phyloP scores from a whole-genome alignment of 148 eudicot genomes.

The Pouteria glomerata region DNA sequence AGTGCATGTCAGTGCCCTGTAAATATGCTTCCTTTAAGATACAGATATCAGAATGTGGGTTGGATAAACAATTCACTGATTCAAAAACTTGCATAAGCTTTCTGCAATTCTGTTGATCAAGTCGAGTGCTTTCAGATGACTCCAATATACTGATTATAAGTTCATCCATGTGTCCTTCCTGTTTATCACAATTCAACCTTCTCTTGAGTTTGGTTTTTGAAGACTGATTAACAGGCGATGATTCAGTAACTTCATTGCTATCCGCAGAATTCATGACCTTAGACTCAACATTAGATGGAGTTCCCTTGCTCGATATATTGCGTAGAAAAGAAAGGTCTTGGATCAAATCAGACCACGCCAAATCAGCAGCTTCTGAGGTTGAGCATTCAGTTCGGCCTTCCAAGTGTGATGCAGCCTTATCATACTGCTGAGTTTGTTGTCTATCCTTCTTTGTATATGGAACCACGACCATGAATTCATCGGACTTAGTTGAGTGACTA shows the following conservation, averaged over 20 bases:
- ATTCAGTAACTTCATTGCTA: slow-evolving; percentile 11
- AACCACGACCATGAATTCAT: slow-evolving; percentile 64
- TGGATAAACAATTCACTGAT: slow-evolving; percentile 47
- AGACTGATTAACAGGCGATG: slow-evolving; percentile 1
- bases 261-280: slow-evolving; percentile 7
- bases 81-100: slow-evolving; percentile 42
- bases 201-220: slow-evolving; percentile 33
- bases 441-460: slow-evolving; percentile 62
- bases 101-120: slow-evolving; percentile 38
- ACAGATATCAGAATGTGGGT: slow-evolving; percentile 50
- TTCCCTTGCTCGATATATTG: slow-evolving; percentile 14
- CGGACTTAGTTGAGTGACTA: slow-evolving; percentile 27
- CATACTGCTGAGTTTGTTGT: slow-evolving; percentile 27
- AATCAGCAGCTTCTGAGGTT: slow-evolving; percentile 41
- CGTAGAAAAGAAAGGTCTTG: slow-evolving; percentile 52
- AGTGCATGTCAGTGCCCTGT: slow-evolving; percentile 4
- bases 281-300: slow-evolving; percentile 17
- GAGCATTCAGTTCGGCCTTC: slow-evolving; percentile 19
- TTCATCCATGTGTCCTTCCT: slow-evolving; percentile 28
- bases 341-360: slow-evolving; percentile 63
- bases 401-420: slow-evolving; percentile 20
- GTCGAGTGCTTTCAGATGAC: slow-evolving; percentile 19
- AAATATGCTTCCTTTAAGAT: slow-evolving; percentile 32
- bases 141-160: slow-evolving; percentile 32
- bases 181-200: slow-evolving; percentile 18